Conservation (phyloP, 2,329 filamentous ascomycete genomes). For the Blumeriella jaapii region DNA sequence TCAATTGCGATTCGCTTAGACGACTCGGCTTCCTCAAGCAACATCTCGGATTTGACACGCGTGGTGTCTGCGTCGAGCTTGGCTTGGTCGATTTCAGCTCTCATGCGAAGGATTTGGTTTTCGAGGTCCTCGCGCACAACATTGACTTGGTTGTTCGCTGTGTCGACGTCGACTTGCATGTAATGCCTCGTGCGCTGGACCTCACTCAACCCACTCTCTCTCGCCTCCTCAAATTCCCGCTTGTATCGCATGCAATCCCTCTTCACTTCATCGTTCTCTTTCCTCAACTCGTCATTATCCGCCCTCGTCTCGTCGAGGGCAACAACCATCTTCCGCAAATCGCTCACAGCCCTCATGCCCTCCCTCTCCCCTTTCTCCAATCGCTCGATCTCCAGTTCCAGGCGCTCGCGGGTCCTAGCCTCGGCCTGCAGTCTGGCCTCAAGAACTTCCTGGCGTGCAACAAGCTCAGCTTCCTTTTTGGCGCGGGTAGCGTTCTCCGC, state of each 20-base stretch:
- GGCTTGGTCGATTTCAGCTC: conserved; percentile 65
- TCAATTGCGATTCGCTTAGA: conserved; percentile 48
- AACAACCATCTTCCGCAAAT: conserved; percentile 45
- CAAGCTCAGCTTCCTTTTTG: conserved; percentile 66
- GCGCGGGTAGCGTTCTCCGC: conserved; percentile 72
- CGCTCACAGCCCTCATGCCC: conserved; percentile 50
- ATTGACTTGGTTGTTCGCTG: conserved; percentile 77
- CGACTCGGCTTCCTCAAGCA: conserved; percentile 69
- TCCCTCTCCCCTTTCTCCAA: conserved; percentile 53
- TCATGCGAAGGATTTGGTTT: conserved; percentile 60
- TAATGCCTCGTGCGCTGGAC: conserved; percentile 69
- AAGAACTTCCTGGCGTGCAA: conserved; percentile 70
- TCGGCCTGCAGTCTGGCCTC: conserved; percentile 68
- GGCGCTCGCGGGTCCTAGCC: conserved; percentile 53
- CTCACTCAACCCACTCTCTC: conserved; percentile 67
- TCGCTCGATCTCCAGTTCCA: conserved; percentile 55
- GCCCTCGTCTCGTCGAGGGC: conserved; percentile 28
- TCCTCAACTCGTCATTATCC: conserved; percentile 43
- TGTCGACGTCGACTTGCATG: conserved; percentile 71
- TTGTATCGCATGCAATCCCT: conserved; percentile 42
- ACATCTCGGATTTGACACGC: conserved; percentile 71
- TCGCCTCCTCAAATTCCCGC: conserved; percentile 73
- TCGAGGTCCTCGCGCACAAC: conserved; percentile 72
- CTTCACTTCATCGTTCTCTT: conserved; percentile 51
- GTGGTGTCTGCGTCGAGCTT: conserved; percentile 70